Evolutionary conservation across 495 filamentous ascomycete genomes (phyloP).

Genomic region (Podospora pseudopauciseta): DNA sequence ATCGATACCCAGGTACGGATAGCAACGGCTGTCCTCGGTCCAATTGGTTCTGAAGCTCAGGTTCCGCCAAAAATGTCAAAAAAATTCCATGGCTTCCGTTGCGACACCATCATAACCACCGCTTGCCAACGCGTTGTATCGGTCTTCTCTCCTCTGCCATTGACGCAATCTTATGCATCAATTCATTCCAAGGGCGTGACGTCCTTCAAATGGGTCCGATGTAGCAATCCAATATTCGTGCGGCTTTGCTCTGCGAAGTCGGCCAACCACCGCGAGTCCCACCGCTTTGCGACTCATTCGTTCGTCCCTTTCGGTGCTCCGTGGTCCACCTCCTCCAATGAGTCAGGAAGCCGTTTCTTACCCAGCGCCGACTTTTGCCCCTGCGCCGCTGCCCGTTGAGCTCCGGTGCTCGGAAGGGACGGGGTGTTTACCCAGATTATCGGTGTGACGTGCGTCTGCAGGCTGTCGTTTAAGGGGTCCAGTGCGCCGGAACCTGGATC

Average conservation of each 20-base stretch:
- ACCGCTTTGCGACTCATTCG: conserved; percentile 17
- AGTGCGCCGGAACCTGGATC: not conserved
- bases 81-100: conserved; percentile 12
- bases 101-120: not conserved
- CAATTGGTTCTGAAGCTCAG: conserved; percentile 14
- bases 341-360: conserved; percentile 10
- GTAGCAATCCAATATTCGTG: not conserved
- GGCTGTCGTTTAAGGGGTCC: not conserved
- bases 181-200: conserved; percentile 3
- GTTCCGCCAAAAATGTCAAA: conserved; percentile 9
- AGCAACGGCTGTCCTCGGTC: conserved; percentile 30
- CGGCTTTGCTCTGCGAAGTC: conserved; percentile 5
- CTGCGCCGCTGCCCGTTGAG: not conserved
- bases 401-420: conserved; percentile 9
- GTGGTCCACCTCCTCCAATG: conserved; percentile 6
- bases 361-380: not conserved
- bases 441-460: conserved; percentile 1
- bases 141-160: conserved; percentile 11
- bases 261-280: not conserved
- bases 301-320: not conserved
- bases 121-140: conserved; percentile 22
- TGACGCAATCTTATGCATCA: conserved; percentile 12
- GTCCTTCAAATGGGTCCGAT: not conserved
- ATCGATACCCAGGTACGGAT: conserved; percentile 18
- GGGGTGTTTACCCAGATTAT: not conserved